Percentiles rank a stretch among this genome's conserved stretches.
Conservation (phyloP, 805 yeast genomes). For the Candida montana region DNA sequence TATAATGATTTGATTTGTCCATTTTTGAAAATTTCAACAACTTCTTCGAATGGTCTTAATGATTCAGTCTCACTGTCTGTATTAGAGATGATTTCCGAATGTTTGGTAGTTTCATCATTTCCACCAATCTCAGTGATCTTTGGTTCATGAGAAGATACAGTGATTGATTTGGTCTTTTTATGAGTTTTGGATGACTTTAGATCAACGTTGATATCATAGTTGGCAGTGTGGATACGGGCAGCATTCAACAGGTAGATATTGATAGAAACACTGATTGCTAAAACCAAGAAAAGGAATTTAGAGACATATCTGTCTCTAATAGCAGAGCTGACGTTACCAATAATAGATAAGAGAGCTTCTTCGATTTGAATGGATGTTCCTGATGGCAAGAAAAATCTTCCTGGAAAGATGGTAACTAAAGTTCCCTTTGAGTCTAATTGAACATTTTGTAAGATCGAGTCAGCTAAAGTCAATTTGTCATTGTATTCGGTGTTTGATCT, state of each 20-base stretch:
- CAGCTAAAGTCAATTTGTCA: constrained; percentile 20
- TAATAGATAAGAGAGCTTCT: constrained; percentile 46
- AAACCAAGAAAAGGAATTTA: constrained; percentile 66
- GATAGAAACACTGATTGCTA: constrained; percentile 70
- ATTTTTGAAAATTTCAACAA: constrained; percentile 54
- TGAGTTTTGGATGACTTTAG: constrained; percentile 17
- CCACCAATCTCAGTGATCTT: constrained; percentile 7
- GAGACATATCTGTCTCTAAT: constrained; percentile 78
- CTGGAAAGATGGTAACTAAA: constrained; percentile 52
- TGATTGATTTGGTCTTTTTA: constrained; percentile 26
- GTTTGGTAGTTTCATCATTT: constrained; percentile 16
- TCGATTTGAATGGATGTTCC: constrained; percentile 55
- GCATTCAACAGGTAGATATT: constrained; percentile 85
- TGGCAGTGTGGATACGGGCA: constrained; percentile 58
- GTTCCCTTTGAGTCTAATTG: constrained; percentile 42
- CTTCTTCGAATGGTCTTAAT: constrained; percentile 57
- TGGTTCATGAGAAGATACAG: constrained; percentile 28
- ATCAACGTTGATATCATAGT: constrained; percentile 24
- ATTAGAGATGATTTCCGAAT: constrained; percentile 25
- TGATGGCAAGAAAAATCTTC: constrained; percentile 53
- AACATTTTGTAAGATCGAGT: constrained; percentile 20
- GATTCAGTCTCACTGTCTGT: constrained; percentile 33
- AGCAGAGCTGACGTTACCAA: constrained; percentile 56
- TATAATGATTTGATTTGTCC: constrained; percentile 64
- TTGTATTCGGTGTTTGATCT: constrained; percentile 24